These are phyloP conservation scores for Corchorus olitorius DNA, from an alignment of 345 rosid species.

Conservation along the genomic window DNA sequence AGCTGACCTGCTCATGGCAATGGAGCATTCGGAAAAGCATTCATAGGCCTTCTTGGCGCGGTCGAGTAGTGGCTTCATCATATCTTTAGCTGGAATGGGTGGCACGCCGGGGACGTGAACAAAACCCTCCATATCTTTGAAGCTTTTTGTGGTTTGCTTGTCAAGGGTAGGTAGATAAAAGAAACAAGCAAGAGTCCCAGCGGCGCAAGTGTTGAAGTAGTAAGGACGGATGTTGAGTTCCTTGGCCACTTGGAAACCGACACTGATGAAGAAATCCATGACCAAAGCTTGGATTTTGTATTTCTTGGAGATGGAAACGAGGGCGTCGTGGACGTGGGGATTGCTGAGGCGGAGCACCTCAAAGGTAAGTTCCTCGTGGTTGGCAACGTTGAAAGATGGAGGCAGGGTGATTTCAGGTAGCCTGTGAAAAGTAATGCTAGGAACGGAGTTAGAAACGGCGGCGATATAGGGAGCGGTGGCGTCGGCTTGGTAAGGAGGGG, in stretches of 20 bases:
- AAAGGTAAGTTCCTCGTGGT: conserved; percentile 26
- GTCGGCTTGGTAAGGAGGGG: conserved; percentile 47
- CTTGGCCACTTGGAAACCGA: conserved; percentile 24
- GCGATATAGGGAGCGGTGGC: conserved; percentile 43
- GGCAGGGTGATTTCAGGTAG: conserved; percentile 38
- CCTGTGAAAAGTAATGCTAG: conserved; percentile 51
- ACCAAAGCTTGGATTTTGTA: conserved; percentile 29
- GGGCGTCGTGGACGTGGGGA: conserved; percentile 24
- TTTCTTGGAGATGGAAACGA: background rate
- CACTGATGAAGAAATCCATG: conserved; percentile 34
- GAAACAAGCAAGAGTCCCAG: conserved; percentile 15
- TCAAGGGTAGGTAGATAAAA: conserved; percentile 26
- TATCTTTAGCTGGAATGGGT: conserved; percentile 20
- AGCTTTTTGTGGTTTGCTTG: background rate
- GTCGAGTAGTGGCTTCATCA: conserved; percentile 20
- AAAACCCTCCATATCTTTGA: background rate
- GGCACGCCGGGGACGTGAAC: conserved; percentile 33
- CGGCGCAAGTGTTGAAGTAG: conserved; percentile 31
- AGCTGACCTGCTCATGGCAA: conserved; percentile 23
- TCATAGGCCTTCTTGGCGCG: conserved; percentile 19
- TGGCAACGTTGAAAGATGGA: background rate
- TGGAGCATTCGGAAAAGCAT: conserved; percentile 21
- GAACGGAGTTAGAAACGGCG: conserved; percentile 33
- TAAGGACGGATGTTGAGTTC: conserved; percentile 33
- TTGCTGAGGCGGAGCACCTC: conserved; percentile 26